Conservation (phyloP, 352 stramenopile genomes). For the Phytophthora palmivora region DNA sequence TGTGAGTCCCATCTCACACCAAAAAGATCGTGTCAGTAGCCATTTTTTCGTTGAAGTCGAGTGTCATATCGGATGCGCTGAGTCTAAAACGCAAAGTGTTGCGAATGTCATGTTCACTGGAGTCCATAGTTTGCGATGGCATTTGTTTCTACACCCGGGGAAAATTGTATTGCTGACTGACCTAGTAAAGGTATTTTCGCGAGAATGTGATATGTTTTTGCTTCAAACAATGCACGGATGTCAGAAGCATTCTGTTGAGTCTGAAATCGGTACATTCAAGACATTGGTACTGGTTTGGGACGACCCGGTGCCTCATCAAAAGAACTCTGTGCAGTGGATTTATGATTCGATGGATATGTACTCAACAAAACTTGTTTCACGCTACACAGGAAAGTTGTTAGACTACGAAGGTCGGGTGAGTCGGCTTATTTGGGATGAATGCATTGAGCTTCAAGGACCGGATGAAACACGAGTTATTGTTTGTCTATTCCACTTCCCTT, state of each 20-base stretch:
- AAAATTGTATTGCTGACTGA: slow-evolving; percentile 60
- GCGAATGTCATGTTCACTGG: slow-evolving; percentile 67
- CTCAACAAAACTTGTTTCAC: slow-evolving; percentile 9
- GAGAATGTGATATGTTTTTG: slow-evolving; percentile 68
- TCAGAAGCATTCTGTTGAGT: not conserved
- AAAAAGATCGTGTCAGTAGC: slow-evolving; percentile 40
- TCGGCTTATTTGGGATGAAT: slow-evolving; percentile 51
- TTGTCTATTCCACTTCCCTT: slow-evolving; percentile 50
- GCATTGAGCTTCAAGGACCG: slow-evolving; percentile 39
- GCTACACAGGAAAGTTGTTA: slow-evolving; percentile 31
- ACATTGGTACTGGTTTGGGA: slow-evolving; percentile 45
- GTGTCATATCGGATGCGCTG: not conserved
- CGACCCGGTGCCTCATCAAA: not conserved
- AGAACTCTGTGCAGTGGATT: slow-evolving; percentile 4
- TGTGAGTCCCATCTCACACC: slow-evolving; percentile 64
- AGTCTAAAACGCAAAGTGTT: slow-evolving; percentile 29
- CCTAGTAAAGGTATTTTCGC: slow-evolving; percentile 68
- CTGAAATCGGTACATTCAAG: slow-evolving; percentile 1
- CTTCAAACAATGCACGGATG: slow-evolving; percentile 50
- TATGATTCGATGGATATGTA: slow-evolving; percentile 10
- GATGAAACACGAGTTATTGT: slow-evolving; percentile 34
- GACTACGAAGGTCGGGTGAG: slow-evolving; percentile 44
- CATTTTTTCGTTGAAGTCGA: slow-evolving; percentile 82
- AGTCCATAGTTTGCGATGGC: slow-evolving; percentile 40
- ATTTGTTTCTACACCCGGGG: slow-evolving; percentile 54